A percentile compares a stretch with the other conserved stretches of the same genome.
phyloP scores from a whole-genome alignment of 176 grass and related monocot genomes.

The Avena eriantha region DNA sequence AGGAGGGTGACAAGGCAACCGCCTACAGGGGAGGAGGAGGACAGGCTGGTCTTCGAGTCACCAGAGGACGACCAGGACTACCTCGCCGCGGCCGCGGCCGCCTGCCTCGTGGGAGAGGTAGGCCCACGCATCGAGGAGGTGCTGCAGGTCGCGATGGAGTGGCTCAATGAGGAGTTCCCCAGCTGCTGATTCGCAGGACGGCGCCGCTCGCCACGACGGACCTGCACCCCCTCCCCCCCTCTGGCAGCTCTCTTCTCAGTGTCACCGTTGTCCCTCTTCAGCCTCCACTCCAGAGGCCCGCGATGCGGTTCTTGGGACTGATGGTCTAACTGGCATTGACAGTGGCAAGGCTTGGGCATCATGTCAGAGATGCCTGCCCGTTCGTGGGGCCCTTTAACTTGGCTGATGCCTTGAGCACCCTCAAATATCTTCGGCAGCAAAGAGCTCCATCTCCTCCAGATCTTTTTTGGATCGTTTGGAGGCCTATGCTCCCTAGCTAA shows the following conservation, averaged over 20 bases:
- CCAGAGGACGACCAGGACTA: conserved; percentile 53
- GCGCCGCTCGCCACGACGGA: conserved; percentile 47
- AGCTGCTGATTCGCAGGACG: conserved; percentile 64
- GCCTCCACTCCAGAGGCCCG: background rate
- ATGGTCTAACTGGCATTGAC: background rate
- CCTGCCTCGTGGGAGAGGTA: conserved; percentile 42
- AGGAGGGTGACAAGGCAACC: conserved; percentile 34
- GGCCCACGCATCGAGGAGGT: conserved; percentile 47
- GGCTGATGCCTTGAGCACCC: background rate
- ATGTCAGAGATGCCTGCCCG: background rate
- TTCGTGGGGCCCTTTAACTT: background rate
- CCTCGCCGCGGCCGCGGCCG: conserved; percentile 55
- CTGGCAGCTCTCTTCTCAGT: conserved; percentile 59
- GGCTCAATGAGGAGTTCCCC: conserved; percentile 72
- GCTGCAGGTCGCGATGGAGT: conserved; percentile 73
- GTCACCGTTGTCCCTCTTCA: background rate
- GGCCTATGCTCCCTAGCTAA: background rate
- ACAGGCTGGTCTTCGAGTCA: conserved; percentile 56
- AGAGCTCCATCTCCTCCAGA: background rate
- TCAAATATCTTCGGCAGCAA: background rate
- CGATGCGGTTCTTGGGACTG: background rate
- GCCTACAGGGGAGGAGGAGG: background rate
- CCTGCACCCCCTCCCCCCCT: conserved; percentile 57
- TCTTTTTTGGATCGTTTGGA: background rate
- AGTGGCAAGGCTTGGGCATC: background rate